Base-by-base conservation (phyloP, 768 basidiomycete species). In the Cystobasidium tubakii region DNA sequence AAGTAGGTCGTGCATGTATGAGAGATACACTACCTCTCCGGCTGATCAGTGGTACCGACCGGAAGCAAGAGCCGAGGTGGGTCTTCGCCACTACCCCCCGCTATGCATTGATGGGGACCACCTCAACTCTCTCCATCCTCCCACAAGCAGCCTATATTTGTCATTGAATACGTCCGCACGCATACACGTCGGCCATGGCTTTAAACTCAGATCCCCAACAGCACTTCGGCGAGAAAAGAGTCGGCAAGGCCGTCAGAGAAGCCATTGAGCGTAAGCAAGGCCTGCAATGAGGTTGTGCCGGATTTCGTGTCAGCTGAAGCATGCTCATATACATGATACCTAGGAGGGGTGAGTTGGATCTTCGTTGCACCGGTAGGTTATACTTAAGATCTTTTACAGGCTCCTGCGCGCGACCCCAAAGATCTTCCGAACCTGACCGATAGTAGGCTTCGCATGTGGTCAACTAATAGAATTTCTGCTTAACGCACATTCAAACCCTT, bases 171-270 rank as follows among this genome's bases (percentile, higher is more conserved):
- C n/a, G n/a, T n/a, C n/a, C n/a, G n/a, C 46, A 21, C 4, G n/a
- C n/a, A 50, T 21, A 21, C 46, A 4, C 3, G 4, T 6, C 23
- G 21, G 29, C 15, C 57, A 60, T 60, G 57, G 17, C 57, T 34
- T 65, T 33, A 31, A n/a, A 19, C 46, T 29, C 31, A 21, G 63
- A 34, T 19, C 39, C 39, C 21, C 63, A 65, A 23, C 23, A 34
- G 23, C 36, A 42, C 23, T 65, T 65, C 29, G 63, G 63, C 23
- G 39, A 65, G 63, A 65, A 65, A 23, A 65, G 44, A 46, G 39
- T 42, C 31, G 44, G 63, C 31, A 65, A 46, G 36, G 36, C 63
- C 44, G 63, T 65, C 31, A 42, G 63, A 27, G 63, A 65, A 19
- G 63, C 63, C 2, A 42, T 65, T 17, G 63, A 65, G 34, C 63